Evolutionary conservation across 139 green algal species (phyloP), one percentile per base, ranked within the genome.

Genomic region (Auxenochlorella protothecoides): DNA sequence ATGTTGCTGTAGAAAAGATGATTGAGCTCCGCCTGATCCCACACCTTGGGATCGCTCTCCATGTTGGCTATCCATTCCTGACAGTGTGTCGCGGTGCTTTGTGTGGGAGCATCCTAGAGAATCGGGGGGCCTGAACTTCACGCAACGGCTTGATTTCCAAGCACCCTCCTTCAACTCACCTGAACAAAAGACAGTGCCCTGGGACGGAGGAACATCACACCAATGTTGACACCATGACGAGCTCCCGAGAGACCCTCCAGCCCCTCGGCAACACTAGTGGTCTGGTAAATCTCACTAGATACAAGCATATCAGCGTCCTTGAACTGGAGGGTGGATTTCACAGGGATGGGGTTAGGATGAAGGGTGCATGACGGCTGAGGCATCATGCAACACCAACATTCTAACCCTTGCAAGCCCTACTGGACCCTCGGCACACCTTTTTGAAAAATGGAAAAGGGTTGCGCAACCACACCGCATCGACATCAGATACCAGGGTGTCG

Each of bases 11-110:
- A 62, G 66, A 92, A 85, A 5, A 96, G 76, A 64, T 94, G 88
- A 70, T 97, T 97, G 85, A 97, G 96, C 0, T 84, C 90, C 72
- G 93, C 93, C 77, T 97, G 91, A 80, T 97, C 91, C 91, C 91
- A 97, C 14, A 92, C 76, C 5, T 86, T 91, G 13, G 82, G 76
- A 65, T 96, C 87, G 15, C 70, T 69, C 65, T 90, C 77, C 53
- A 96, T 84, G 6, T 44, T 44, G 27, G 27, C 27, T 44, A 44
- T 83, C 66, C 10, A 80, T 44, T 44, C 27, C 27, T 44, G 27
- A 44, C 27, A 44, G 27, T 44, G 27, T 44, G 27, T 44, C 27
- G 27, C 27, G 27, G 27, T 0, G 27, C 27, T 44, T 44, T 44
- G 27, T 44, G 0, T 44, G 27, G 27, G 27, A 44, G 27, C 27